phyloP scores from a whole-genome alignment of 78 protist species.

The Acrasis kona region DNA sequence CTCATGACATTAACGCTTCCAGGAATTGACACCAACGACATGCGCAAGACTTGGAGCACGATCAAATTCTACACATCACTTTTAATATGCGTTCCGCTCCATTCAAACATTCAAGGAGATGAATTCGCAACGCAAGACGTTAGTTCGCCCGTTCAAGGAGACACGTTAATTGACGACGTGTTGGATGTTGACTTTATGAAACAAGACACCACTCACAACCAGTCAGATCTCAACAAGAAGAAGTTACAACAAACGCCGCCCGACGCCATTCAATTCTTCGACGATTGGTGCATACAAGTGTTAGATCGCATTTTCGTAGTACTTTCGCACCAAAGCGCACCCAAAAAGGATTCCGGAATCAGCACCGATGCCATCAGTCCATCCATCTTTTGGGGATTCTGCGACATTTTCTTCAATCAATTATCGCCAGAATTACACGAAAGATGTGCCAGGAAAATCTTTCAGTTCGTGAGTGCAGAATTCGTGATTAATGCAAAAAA shows the following conservation, averaged over 20 bases:
- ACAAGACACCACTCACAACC: too few species aligned
- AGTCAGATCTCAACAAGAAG: too few species aligned
- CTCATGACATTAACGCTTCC: background rate
- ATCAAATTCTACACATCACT: background rate
- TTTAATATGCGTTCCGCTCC: background rate
- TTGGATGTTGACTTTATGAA: too few species aligned
- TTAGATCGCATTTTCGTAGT: background rate
- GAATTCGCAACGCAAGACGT: too few species aligned
- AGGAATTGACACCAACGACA: slow-evolving; percentile 3
- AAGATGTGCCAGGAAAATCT: background rate
- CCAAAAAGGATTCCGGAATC: background rate
- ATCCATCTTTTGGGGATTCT: background rate
- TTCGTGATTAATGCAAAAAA: background rate
- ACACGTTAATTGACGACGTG: too few species aligned
- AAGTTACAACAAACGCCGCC: too few species aligned
- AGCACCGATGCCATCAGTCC: background rate
- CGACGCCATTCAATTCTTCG: too few species aligned
- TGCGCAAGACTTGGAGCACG: background rate
- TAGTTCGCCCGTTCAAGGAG: too few species aligned
- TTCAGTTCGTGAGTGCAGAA: background rate
- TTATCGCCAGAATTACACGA: background rate
- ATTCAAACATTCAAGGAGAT: too few species aligned
- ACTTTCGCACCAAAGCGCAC: background rate
- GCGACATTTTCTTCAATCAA: background rate
- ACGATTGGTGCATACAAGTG: background rate